phyloP scores from a whole-genome alignment of 495 filamentous ascomycete genomes.

The Daldinia decipiens region DNA sequence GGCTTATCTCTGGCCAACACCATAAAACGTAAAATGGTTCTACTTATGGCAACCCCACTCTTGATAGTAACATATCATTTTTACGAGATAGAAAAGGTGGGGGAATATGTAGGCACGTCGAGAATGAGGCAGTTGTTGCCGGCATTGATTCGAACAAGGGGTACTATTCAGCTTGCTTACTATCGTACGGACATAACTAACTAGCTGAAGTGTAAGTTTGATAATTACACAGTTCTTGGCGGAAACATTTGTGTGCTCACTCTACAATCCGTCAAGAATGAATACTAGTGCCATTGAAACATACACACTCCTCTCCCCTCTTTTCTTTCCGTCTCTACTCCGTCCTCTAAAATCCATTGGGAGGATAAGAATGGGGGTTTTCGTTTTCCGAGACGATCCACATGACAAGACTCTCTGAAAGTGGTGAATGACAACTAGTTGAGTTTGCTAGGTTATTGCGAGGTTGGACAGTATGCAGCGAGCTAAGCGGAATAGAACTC shows the following conservation, averaged over 20 bases:
- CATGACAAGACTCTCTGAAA: slow-evolving; percentile 30
- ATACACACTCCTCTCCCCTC: not conserved
- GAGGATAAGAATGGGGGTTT: slow-evolving; percentile 37
- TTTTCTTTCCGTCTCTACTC: slow-evolving; percentile 12
- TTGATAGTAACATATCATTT: not conserved
- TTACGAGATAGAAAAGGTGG: slow-evolving; percentile 11
- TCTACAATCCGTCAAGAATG: not conserved
- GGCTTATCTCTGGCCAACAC: slow-evolving; percentile 1
- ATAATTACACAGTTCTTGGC: not conserved
- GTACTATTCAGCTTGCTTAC: not conserved
- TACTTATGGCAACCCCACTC: slow-evolving; percentile 1
- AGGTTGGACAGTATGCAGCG: slow-evolving; percentile 36
- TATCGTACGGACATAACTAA: not conserved
- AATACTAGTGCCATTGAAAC: not conserved
- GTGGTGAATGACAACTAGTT: slow-evolving; percentile 35
- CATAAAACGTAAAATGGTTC: not conserved
- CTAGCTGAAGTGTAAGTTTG: not conserved
- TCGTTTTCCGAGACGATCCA: slow-evolving; percentile 23
- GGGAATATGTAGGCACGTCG: slow-evolving; percentile 2
- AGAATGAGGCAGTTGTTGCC: not conserved
- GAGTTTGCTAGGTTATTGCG: slow-evolving; percentile 5
- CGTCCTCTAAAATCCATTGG: not conserved
- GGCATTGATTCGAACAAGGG: not conserved
- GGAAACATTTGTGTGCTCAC: not conserved
- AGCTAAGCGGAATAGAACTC: slow-evolving; percentile 26